Percentiles rank a stretch among this genome's conserved stretches.
phyloP scores from a whole-genome alignment of 2,329 filamentous ascomycete species.

The Fusarium nisikadoi region DNA sequence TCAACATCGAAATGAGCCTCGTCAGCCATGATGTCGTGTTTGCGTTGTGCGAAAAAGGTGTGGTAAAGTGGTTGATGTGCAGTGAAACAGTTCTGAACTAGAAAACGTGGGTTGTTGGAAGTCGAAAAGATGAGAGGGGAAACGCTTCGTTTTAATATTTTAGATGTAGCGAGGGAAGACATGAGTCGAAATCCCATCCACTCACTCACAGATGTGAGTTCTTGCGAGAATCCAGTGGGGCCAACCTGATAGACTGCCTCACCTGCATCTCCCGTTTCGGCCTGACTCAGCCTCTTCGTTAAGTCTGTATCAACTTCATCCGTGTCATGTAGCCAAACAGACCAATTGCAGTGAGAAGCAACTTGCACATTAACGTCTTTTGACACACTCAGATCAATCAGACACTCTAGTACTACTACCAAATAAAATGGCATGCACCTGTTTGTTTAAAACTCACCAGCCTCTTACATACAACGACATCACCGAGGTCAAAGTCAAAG shows the following conservation, averaged over 20 bases:
- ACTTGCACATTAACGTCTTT: background rate
- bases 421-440: background rate
- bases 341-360: background rate
- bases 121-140: background rate
- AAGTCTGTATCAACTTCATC: background rate
- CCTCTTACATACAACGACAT: background rate
- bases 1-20: slow-evolving; percentile 37
- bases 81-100: background rate
- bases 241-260: background rate
- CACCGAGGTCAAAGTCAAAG: background rate
- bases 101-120: background rate
- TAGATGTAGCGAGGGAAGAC: background rate
- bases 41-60: background rate
- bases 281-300: slow-evolving; percentile 39
- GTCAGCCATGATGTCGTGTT: slow-evolving; percentile 32
- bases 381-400: background rate
- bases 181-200: slow-evolving; percentile 1
- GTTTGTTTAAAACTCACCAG: background rate
- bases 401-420: background rate
- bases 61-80: background rate
- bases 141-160: background rate
- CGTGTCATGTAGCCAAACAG: background rate
- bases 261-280: slow-evolving; percentile 22
- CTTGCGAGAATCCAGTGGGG: slow-evolving; percentile 8
- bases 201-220: background rate